Percentiles rank a stretch among this genome's conserved stretches.
phyloP scores from a whole-genome alignment of 1,139 yeast genomes.

The Kodamaea ohmeri region DNA sequence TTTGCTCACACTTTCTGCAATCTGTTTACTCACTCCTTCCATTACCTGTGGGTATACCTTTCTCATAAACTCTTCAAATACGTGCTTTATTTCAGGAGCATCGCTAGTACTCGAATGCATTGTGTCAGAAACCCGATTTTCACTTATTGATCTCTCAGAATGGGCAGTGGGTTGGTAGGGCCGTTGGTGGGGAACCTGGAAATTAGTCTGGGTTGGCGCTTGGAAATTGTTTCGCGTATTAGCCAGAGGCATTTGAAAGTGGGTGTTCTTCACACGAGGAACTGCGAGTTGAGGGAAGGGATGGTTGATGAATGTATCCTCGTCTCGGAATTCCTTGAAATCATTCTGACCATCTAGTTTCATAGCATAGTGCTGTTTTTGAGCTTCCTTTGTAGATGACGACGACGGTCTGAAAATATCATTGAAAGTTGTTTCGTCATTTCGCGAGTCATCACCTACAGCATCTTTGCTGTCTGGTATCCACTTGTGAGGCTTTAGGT shows the following conservation, averaged over 20 bases:
- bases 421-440: conserved; percentile 17
- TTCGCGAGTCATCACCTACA: conserved; percentile 14
- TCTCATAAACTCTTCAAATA: conserved; percentile 10
- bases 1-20: conserved; percentile 1
- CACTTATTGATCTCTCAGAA: conserved; percentile 2
- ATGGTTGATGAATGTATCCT: conserved; percentile 13
- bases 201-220: background rate
- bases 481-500: conserved; percentile 12
- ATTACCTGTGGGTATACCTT: conserved; percentile 10
- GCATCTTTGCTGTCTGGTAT: conserved; percentile 5
- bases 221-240: background rate
- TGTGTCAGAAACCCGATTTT: conserved; percentile 1
- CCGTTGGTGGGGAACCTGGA: conserved; percentile 8
- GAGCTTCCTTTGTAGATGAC: conserved; percentile 6
- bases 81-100: conserved; percentile 3
- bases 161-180: conserved; percentile 10
- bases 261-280: background rate
- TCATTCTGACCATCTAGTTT: conserved; percentile 7
- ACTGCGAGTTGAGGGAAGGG: conserved; percentile 2
- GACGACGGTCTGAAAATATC: conserved; percentile 15
- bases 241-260: background rate
- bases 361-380: background rate
- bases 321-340: conserved; percentile 10
- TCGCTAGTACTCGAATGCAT: conserved; percentile 1
- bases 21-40: conserved; percentile 10